Percentiles rank a stretch among this genome's conserved stretches.
phyloP scores from a whole-genome alignment of 176 grass and related monocot species.

The Zoysia pacifica region DNA sequence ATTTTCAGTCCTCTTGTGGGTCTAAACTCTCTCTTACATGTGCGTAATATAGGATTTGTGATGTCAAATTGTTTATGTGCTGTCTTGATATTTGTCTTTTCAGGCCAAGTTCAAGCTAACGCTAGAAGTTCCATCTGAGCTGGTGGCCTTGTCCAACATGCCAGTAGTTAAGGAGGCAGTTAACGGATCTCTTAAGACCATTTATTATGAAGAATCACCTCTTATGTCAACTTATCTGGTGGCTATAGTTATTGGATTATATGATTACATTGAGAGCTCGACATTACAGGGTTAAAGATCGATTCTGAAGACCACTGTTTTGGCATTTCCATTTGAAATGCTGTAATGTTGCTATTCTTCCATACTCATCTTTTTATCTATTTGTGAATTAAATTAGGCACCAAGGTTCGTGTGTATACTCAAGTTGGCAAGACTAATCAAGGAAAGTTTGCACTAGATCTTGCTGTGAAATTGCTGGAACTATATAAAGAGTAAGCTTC shows the following conservation, averaged over 20 bases:
- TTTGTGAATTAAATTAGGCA: conserved; percentile 49
- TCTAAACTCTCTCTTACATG: not conserved
- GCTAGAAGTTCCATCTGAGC: conserved; percentile 64
- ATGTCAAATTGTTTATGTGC: not conserved
- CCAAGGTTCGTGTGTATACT: conserved; percentile 76
- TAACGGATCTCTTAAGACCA: conserved; percentile 53
- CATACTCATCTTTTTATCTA: conserved; percentile 5
- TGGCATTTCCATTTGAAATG: conserved; percentile 25
- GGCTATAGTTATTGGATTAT: conserved; percentile 77
- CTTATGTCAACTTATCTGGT: conserved; percentile 97
- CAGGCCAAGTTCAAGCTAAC: conserved; percentile 90
- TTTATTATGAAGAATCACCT: conserved; percentile 75
- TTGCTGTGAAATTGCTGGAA: conserved; percentile 71
- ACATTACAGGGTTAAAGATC: conserved; percentile 55
- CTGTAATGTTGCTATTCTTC: not conserved
- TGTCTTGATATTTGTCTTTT: conserved; percentile 25
- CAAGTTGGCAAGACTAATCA: conserved; percentile 73
- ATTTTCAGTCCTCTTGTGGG: not conserved
- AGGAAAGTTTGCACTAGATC: conserved; percentile 85
- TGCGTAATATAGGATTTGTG: not conserved
- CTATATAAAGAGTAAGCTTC: conserved; percentile 72
- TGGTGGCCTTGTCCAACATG: conserved; percentile 93
- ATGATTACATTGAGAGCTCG: conserved; percentile 63
- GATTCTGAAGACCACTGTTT: not conserved
- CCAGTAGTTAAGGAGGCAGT: conserved; percentile 52